Evolutionary conservation across 257 asterid genomes (phyloP).

Genomic region (Osmanthus fragrans): DNA sequence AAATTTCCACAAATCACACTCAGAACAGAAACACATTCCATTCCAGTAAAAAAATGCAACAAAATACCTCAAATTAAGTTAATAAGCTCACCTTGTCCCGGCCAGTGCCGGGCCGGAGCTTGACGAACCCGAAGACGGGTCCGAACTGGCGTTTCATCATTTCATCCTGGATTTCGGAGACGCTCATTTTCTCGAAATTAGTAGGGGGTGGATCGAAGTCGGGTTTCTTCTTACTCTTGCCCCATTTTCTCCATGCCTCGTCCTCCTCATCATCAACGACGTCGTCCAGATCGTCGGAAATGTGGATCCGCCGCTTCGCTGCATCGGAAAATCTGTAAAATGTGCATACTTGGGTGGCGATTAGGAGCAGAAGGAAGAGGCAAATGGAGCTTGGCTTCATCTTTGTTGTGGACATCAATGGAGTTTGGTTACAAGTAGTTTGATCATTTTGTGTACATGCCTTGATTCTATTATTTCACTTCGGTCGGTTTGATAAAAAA

Average conservation of each 20-base stretch:
- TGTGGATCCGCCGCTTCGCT: conserved; percentile 64
- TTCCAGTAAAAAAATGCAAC: neutral
- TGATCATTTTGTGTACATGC: neutral
- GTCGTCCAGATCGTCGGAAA: conserved; percentile 80
- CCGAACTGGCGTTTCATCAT: conserved; percentile 72
- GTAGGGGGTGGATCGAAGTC: conserved; percentile 79
- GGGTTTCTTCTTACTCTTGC: conserved; percentile 47
- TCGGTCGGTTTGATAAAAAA: no score
- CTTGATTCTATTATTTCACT: neutral
- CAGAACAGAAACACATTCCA: neutral
- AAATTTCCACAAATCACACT: neutral
- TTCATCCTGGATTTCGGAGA: conserved; percentile 59
- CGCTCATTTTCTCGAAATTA: conserved; percentile 49
- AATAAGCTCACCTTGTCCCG: conserved; percentile 58
- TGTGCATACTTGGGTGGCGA: conserved; percentile 33
- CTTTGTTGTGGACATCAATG: neutral
- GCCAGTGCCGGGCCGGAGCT: conserved; percentile 73
- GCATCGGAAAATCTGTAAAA: conserved; percentile 37
- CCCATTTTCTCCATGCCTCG: conserved; percentile 86
- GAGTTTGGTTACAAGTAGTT: neutral
- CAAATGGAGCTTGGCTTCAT: neutral
- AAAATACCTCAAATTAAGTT: neutral
- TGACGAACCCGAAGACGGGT: conserved; percentile 87
- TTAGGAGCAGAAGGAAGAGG: conserved; percentile 39
- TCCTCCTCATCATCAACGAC: conserved; percentile 88